phyloP scores from a whole-genome alignment of 1,139 yeast genomes.

The Pichia sp. region DNA sequence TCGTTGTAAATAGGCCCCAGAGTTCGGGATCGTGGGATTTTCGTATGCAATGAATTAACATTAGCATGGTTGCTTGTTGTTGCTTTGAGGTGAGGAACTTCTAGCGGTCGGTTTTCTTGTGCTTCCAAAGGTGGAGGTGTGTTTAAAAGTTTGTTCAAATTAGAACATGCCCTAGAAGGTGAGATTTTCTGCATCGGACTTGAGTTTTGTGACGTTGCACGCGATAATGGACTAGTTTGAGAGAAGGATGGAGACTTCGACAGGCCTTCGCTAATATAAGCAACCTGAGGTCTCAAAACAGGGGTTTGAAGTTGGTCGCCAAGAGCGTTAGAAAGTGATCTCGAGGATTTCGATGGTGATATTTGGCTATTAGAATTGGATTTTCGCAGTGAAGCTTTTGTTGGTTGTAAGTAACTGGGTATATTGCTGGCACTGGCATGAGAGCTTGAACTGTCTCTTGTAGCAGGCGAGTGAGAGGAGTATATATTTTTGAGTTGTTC shows the following conservation, averaged over 20 bases:
- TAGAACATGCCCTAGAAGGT: conserved; percentile 26
- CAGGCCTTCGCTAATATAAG: neutral
- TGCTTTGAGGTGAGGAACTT: neutral
- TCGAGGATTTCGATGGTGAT: conserved; percentile 16
- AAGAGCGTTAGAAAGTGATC: conserved; percentile 1
- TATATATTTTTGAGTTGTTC: conserved; percentile 23
- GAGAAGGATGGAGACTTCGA: conserved; percentile 17
- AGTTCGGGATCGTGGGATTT: conserved; percentile 8
- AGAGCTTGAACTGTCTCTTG: neutral
- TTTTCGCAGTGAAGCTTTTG: conserved; percentile 22
- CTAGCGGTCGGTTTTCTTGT: conserved; percentile 4
- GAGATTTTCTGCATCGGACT: conserved; percentile 23
- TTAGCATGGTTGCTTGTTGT: neutral
- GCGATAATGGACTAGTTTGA: conserved; percentile 8
- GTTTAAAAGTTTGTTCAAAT: conserved; percentile 17
- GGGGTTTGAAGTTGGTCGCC: conserved; percentile 2
- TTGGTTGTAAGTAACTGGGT: conserved; percentile 25
- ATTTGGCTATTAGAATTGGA: conserved; percentile 15
- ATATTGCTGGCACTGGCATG: conserved; percentile 1
- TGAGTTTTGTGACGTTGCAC: neutral
- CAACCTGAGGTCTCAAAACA: conserved; percentile 1
- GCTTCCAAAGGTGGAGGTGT: conserved; percentile 8
- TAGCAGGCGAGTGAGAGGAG: neutral
- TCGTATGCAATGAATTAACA: neutral
- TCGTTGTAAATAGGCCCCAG: neutral